phyloP scores from a whole-genome alignment of 83 land plant species.

The Isoetes engelmannii region DNA sequence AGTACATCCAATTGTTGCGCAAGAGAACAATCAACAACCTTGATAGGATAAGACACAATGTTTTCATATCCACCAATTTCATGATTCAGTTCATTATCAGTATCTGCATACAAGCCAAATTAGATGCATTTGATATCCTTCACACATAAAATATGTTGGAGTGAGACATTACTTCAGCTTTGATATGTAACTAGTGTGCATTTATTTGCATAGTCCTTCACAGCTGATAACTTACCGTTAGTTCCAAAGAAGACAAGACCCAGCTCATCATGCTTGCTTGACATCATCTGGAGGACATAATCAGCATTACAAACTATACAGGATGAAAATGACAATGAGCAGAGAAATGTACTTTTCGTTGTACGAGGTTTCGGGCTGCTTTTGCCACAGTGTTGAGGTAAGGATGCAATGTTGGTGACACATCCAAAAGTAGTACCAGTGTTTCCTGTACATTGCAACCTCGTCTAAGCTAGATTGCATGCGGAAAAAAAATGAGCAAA shows the following conservation, averaged over 20 bases:
- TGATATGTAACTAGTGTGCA: too few species aligned
- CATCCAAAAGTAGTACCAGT: conserved; percentile 67
- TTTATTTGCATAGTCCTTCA: background rate
- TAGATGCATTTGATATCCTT: background rate
- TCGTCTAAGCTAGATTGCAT: too few species aligned
- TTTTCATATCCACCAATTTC: conserved; percentile 88
- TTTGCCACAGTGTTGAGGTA: conserved; percentile 59
- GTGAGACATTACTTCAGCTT: too few species aligned
- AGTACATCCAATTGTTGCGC: conserved; percentile 40
- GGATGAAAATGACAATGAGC: background rate
- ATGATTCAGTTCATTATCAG: conserved; percentile 69
- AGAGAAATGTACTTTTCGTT: conserved; percentile 58
- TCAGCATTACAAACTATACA: background rate
- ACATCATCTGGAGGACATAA: conserved; percentile 47
- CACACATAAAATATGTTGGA: background rate
- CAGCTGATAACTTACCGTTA: conserved; percentile 41
- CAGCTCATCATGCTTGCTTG: conserved; percentile 66
- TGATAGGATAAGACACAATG: conserved; percentile 49
- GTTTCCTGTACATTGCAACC: conserved; percentile 46
- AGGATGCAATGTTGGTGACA: conserved; percentile 70
- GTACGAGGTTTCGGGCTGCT: conserved; percentile 49
- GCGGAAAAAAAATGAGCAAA: too few species aligned
- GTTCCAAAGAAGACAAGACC: conserved; percentile 81
- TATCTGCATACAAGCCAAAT: conserved; percentile 34
- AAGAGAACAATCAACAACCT: conserved; percentile 57